Percentiles rank a stretch among this genome's conserved stretches.
Evolutionary conservation across 139 green algal genomes (phyloP).

Genomic region (Raphidocelis subcapitata): DNA sequence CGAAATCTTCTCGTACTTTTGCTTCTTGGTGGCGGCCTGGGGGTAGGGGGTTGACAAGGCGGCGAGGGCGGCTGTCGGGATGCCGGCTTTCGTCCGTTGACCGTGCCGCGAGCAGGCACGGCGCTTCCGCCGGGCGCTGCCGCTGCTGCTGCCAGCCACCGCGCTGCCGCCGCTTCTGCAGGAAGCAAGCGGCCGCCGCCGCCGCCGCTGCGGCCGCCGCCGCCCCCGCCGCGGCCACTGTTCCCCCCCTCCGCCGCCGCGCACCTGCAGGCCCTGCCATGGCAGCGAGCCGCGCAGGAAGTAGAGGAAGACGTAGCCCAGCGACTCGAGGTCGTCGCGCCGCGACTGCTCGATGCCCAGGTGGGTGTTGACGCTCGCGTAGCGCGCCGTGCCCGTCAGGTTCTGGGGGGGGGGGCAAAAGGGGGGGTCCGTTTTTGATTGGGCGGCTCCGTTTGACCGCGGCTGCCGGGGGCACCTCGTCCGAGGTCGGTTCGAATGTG

Average conservation of each 20-base stretch:
- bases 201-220: too few relatives aligned
- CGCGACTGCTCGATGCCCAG: constrained; percentile 95
- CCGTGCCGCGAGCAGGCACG: constrained; percentile 8
- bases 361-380: constrained; percentile 98
- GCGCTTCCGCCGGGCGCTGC: not conserved
- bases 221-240: too few relatives aligned
- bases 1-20: constrained; percentile 99
- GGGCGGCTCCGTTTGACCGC: too few relatives aligned
- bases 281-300: constrained; percentile 94
- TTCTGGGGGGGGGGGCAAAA: too few relatives aligned
- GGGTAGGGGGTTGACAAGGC: not conserved
- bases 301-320: constrained; percentile 98
- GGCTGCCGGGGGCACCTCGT: too few relatives aligned
- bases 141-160: constrained; percentile 8
- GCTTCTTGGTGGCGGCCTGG: constrained; percentile 97
- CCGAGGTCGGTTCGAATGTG: too few relatives aligned
- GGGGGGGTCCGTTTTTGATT: too few relatives aligned
- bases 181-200: too few relatives aligned
- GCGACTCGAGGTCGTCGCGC: constrained; percentile 59
- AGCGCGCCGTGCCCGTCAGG: constrained; percentile 88
- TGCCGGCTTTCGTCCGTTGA: not conserved
- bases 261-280: constrained; percentile 92
- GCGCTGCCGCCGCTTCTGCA: too few relatives aligned
- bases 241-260: too few relatives aligned
- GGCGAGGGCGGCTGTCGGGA: not conserved